Percentiles rank a stretch among this genome's conserved stretches.
Conservation (phyloP, 2,329 filamentous ascomycete species). For the Trichoderma endophyticum region DNA sequence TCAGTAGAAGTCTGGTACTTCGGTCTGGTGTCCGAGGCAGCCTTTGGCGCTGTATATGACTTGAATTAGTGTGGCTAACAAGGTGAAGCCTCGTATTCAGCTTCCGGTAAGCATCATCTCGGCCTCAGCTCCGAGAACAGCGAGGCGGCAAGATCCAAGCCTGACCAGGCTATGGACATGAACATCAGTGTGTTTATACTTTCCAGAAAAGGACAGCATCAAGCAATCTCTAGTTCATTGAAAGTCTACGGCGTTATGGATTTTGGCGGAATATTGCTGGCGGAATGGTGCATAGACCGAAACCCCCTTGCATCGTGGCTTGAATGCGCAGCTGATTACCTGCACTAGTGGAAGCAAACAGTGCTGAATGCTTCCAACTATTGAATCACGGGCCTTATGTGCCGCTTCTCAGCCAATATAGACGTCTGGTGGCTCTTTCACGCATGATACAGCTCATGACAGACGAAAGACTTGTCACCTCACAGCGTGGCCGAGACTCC, state of each 20-base stretch:
- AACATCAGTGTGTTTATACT: background rate
- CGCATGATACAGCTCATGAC: background rate
- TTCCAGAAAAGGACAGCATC: background rate
- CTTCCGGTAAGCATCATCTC: background rate
- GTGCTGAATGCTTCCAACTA: background rate
- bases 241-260: background rate
- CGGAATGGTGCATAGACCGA: background rate
- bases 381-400: background rate
- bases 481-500: background rate
- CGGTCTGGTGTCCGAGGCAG: background rate
- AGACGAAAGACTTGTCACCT: background rate
- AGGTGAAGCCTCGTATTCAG: background rate
- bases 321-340: background rate
- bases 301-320: background rate
- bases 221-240: background rate
- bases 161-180: background rate
- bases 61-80: background rate
- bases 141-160: background rate
- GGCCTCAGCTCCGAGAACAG: background rate
- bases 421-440: background rate
- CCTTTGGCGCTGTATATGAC: background rate
- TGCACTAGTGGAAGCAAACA: background rate
- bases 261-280: background rate
- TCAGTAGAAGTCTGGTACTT: background rate
- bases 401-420: background rate